Percentiles rank a stretch among this genome's conserved stretches.
Conservation (phyloP, 73 alveolate species). For the Stentor roeselii region DNA sequence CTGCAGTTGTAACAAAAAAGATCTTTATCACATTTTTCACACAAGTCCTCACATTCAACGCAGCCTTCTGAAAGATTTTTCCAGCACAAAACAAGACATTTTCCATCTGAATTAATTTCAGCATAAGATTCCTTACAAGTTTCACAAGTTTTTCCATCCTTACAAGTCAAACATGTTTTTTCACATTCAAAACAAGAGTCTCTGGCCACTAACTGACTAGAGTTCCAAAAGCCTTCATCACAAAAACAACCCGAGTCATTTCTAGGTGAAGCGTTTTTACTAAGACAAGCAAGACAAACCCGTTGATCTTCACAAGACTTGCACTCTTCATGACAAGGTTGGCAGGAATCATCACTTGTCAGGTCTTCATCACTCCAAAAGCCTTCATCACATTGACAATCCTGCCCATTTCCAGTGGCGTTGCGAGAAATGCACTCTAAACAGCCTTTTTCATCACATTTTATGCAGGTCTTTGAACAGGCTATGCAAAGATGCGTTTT, state of each 20-base stretch:
- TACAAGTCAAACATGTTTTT: background rate
- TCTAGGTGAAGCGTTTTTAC: background rate
- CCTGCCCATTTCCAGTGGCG: background rate
- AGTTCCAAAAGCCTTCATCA: background rate
- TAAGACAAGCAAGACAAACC: background rate
- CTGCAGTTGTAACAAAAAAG: background rate
- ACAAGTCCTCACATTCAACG: background rate
- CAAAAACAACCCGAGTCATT: background rate
- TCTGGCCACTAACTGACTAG: background rate
- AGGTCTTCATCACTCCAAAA: no score
- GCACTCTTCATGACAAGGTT: background rate
- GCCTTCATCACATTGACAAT: background rate
- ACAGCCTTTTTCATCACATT: no score
- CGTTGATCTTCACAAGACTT: background rate
- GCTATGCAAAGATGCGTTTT: no score
- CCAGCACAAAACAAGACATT: background rate
- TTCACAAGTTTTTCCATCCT: background rate
- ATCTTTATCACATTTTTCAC: background rate
- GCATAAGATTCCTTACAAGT: background rate
- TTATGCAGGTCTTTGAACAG: no score
- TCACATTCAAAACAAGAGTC: background rate
- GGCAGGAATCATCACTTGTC: background rate
- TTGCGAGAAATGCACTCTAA: no score
- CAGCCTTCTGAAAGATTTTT: background rate
- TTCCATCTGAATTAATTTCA: background rate